Evolutionary conservation across 805 yeast species (phyloP).

Genomic region (Maudiozyma pseudohumilis): DNA sequence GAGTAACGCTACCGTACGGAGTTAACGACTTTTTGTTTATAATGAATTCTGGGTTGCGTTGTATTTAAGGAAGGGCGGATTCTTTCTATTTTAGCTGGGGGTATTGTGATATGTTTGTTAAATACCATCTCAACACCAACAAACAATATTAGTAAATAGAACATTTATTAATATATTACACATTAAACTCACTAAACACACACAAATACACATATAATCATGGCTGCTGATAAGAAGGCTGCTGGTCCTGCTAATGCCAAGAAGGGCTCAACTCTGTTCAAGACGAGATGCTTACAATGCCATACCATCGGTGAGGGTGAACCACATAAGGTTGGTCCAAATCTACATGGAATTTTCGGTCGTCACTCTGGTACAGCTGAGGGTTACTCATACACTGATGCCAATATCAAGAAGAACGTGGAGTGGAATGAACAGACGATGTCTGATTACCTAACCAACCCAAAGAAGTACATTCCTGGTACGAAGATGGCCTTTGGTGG

Average conservation of each 20-base stretch:
- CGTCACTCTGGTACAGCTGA: conserved; percentile 86
- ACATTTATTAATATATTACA: too few species aligned
- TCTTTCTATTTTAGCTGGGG: too few species aligned
- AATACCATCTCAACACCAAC: too few species aligned
- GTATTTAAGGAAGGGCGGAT: too few species aligned
- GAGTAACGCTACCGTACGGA: too few species aligned
- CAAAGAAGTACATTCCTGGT: conserved; percentile 99
- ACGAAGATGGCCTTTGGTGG: conserved; percentile 99
- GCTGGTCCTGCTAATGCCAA: conserved; percentile 34
- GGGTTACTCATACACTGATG: conserved; percentile 95
- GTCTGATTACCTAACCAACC: conserved; percentile 95
- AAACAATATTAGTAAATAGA: too few species aligned
- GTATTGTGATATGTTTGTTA: too few species aligned
- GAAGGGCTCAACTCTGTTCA: conserved; percentile 97
- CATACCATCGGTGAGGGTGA: conserved; percentile 96
- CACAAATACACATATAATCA: not conserved
- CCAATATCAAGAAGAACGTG: conserved; percentile 94
- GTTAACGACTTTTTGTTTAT: too few species aligned
- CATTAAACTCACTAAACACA: not conserved
- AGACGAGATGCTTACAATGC: conserved; percentile 98
- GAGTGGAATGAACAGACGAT: conserved; percentile 78
- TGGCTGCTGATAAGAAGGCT: conserved; percentile 3
- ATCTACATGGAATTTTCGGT: conserved; percentile 89
- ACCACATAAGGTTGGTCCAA: conserved; percentile 98
- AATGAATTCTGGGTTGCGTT: too few species aligned